Base-by-base conservation (phyloP, 2,329 filamentous ascomycete genomes). In the Monilinia vaccinii-corymbosi region DNA sequence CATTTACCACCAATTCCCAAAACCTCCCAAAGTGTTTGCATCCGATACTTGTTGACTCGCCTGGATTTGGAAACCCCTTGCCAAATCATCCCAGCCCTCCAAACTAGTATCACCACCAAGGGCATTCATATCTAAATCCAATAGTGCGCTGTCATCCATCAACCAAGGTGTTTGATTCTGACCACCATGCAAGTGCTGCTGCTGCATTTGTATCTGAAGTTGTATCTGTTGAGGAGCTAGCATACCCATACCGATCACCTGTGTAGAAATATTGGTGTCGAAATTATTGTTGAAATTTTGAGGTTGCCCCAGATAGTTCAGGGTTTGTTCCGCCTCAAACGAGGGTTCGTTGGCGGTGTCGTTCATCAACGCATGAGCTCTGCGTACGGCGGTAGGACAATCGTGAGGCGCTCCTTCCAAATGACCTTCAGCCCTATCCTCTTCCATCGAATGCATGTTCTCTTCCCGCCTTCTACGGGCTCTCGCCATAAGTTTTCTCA, bases 401-500 rank as follows among this genome's bases (percentile, higher is more conserved):
- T 55, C 28, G n/a, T 44, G 28, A 55, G 51, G 51, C 13, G 51
- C 38, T 55, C 51, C 51, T 34, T 45, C 28, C 70, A 38, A 36
- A 46, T 25, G 34, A 14, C 36, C 60, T 42, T 60, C 21, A 23
- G 38, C 14, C 50, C 61, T 18, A 18, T 13, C 57, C 56, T 56
- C 42, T 36, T 57, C 57, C 50, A 16, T 44, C 46, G 18, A 72
- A 28, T 72, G 70, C 21, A 78, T 68, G 58, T 83, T 81, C 59
- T 77, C 77, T 46, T 77, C 75, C 52, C 83, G 75, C 47, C 78
- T 79, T 14, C 76, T 76, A 48, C 75, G 74, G 14, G 85, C 85
- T 67, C 82, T 83, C 16, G 76, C 76, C 72, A 87, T 80, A 2
- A 88, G 73, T 63, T 81, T 84, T 31, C 78, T 75, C 50, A 88